Conservation (phyloP, 2,329 filamentous ascomycete species). For the Hirsutella minnesotensis region DNA sequence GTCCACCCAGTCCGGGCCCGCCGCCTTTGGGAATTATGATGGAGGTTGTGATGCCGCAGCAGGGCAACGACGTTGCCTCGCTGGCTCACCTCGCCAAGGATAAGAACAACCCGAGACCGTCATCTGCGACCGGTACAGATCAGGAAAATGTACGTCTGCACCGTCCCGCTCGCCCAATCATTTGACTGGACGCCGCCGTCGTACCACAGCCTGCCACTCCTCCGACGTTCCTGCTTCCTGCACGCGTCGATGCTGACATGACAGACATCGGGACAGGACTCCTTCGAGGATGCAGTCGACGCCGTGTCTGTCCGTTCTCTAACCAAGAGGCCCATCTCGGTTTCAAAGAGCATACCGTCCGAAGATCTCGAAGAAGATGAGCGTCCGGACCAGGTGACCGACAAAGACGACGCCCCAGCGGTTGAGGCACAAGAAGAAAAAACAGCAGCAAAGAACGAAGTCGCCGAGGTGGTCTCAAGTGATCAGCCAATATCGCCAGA, state of each 20-base stretch:
- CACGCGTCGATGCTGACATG: constrained; percentile 6
- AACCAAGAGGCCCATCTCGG: constrained; percentile 31
- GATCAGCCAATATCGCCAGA: not conserved
- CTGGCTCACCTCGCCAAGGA: constrained; percentile 9
- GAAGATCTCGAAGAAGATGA: constrained; percentile 9
- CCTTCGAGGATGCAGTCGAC: constrained; percentile 75
- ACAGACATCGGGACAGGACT: constrained; percentile 20
- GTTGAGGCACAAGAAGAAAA: not conserved
- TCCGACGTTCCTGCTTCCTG: not conserved
- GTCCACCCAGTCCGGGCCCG: too few relatives aligned
- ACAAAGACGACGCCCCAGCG: constrained; percentile 7
- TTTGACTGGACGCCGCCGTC: constrained; percentile 1
- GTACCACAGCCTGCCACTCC: constrained; percentile 6
- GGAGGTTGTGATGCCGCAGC: constrained; percentile 21
- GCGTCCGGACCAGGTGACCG: too few relatives aligned
- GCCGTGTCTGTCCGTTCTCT: constrained; percentile 53
- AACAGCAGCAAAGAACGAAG: not conserved
- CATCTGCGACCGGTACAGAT: constrained; percentile 18
- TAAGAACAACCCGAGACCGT: constrained; percentile 14
- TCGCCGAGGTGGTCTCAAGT: constrained; percentile 2
- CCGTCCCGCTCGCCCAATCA: constrained; percentile 3
- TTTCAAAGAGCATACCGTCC: constrained; percentile 19
- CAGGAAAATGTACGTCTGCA: constrained; percentile 14
- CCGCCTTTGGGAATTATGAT: not conserved
- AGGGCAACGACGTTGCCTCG: constrained; percentile 16